phyloP scores from a whole-genome alignment of 139 green algal species.

The Coelastrella sp. region DNA sequence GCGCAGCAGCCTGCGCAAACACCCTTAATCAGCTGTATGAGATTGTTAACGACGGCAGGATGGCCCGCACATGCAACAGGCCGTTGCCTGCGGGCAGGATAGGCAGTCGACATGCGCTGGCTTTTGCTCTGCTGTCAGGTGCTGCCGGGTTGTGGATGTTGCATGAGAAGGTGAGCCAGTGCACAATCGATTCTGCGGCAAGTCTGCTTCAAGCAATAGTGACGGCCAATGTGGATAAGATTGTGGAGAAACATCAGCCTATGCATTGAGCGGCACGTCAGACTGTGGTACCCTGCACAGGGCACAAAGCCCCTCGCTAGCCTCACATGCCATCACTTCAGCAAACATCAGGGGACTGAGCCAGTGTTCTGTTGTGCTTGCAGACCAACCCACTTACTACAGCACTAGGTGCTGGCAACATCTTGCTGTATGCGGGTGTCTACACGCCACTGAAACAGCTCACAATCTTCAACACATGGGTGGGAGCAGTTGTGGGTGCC shows the following conservation, averaged over 20 bases:
- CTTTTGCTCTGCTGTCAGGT: conserved; percentile 86
- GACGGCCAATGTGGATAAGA: too few species aligned
- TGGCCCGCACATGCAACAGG: conserved; percentile 90
- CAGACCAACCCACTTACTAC: conserved; percentile 92
- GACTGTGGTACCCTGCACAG: too few species aligned
- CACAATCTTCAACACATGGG: conserved; percentile 89
- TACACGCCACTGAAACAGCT: conserved; percentile 99
- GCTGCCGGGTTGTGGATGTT: conserved; percentile 80
- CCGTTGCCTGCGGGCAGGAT: conserved; percentile 94
- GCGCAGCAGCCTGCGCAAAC: conserved; percentile 92
- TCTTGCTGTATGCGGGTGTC: conserved; percentile 93
- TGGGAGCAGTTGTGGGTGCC: conserved; percentile 97
- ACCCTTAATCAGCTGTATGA: conserved; percentile 98
- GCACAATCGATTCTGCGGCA: background rate
- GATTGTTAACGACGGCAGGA: conserved; percentile 82
- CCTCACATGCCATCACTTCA: too few species aligned
- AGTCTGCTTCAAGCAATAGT: too few species aligned
- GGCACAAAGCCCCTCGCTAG: too few species aligned
- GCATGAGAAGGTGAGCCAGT: conserved; percentile 64
- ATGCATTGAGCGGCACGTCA: too few species aligned
- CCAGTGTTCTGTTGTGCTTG: background rate
- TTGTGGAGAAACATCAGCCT: too few species aligned
- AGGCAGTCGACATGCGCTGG: conserved; percentile 74
- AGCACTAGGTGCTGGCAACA: conserved; percentile 92
- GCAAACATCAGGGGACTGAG: background rate